These are phyloP conservation scores for Trypanosomatidae sp. DNA, from an alignment of 208 protist genomes.

Conservation along the genomic window DNA sequence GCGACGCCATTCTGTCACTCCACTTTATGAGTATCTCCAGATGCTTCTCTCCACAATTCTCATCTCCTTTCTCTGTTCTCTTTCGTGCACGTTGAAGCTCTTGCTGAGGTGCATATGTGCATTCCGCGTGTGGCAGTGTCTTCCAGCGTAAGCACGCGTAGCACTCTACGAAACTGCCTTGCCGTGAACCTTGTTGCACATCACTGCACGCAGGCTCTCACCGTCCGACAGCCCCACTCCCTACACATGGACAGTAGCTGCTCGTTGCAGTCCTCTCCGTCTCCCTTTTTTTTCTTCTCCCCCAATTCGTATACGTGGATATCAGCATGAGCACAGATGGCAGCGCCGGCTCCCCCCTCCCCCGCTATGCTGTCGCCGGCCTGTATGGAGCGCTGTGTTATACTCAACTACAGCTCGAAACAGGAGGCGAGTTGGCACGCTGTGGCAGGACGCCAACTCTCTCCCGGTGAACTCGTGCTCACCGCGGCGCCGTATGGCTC, in stretches of 20 bases:
- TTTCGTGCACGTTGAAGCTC: not conserved
- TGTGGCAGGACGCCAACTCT: constrained; percentile 40
- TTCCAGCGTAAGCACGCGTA: not conserved
- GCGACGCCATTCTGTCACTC: not conserved
- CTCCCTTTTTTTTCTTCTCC: not conserved
- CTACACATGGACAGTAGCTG: not conserved
- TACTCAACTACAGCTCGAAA: constrained; percentile 26
- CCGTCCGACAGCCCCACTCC: not conserved
- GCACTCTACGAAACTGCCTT: too few relatives aligned
- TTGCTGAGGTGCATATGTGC: not conserved
- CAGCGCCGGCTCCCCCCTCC: not conserved
- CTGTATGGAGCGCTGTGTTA: constrained; percentile 25
- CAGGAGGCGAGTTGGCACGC: constrained; percentile 52
- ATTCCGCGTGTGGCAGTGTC: not conserved
- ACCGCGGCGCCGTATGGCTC: constrained; percentile 47
- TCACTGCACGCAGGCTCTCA: not conserved
- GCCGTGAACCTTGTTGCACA: not conserved
- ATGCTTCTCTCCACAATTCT: not conserved
- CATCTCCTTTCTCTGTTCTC: not conserved
- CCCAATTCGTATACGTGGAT: not conserved
- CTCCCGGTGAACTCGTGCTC: constrained; percentile 63
- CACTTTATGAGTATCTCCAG: too few relatives aligned
- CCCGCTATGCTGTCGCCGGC: not conserved
- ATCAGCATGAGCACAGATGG: not conserved
- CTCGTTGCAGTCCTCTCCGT: not conserved